Conservation (phyloP, 257 asterid species). For the Rehmannia glutinosa region DNA sequence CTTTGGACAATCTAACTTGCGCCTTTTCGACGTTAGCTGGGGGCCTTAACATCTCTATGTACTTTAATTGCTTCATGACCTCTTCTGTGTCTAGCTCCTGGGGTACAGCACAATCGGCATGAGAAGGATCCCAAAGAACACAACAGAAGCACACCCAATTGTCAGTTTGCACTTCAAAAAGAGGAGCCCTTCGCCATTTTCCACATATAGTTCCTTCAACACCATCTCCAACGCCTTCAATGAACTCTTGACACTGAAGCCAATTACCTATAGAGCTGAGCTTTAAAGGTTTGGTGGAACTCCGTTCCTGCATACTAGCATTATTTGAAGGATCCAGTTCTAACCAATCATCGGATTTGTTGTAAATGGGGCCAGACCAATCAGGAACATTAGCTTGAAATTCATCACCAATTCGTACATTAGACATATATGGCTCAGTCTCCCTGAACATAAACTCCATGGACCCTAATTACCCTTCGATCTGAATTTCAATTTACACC, state of each 20-base stretch:
- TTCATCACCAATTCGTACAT: too few relatives aligned
- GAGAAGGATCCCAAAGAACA: too few relatives aligned
- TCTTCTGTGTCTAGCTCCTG: too few relatives aligned
- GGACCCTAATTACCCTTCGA: constrained; percentile 32
- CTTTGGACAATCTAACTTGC: constrained; percentile 34
- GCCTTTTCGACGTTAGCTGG: constrained; percentile 34
- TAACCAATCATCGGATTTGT: constrained; percentile 35
- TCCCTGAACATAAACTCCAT: constrained; percentile 37
- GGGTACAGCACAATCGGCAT: too few relatives aligned
- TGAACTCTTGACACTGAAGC: constrained; percentile 51
- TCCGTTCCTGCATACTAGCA: constrained; percentile 26
- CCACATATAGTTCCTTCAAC: too few relatives aligned
- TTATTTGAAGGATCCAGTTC: constrained; percentile 24
- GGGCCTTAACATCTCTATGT: too few relatives aligned
- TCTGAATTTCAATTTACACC: too few relatives aligned
- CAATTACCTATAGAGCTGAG: constrained; percentile 48
- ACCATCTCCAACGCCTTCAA: constrained; percentile 43
- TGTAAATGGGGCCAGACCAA: constrained; percentile 41
- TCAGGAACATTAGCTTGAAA: too few relatives aligned
- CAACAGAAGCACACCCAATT: too few relatives aligned
- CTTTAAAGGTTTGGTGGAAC: constrained; percentile 12
- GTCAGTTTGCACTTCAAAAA: too few relatives aligned
- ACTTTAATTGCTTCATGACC: too few relatives aligned
- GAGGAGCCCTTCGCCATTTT: too few relatives aligned
- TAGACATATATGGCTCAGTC: constrained; percentile 28